Base-by-base conservation (phyloP, 495 filamentous ascomycete species). In the Neurospora tetraspora region DNA sequence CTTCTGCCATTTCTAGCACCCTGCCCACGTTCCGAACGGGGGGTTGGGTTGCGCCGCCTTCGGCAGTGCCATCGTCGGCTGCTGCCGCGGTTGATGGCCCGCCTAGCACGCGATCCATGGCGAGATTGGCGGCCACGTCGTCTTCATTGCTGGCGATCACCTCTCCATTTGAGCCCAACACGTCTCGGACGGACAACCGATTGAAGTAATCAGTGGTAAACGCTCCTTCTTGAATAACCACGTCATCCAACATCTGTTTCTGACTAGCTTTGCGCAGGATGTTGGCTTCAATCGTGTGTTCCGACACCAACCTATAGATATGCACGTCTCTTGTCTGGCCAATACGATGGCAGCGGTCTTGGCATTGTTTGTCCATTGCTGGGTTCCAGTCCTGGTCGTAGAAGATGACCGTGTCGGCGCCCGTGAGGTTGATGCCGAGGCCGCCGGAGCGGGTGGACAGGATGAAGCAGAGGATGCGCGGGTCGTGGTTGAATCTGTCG, bases 301-400 rank as follows among this genome's bases (percentile, higher is more conserved):
- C 96, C 27, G 91, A 94, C 37, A 99, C 95, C 47, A 99, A 91
- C 8, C 96, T 92, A 82, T 98, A 99, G 77, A 99, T 98, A 78
- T 98, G 95, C 45, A 99, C 96, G 78, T 99, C 96, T 37, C 96
- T 90, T 1, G 96, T 98, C 81, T 99, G 96, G 4, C 96, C 96
- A 77, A 99, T 99, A 70, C 96, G 94, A 80, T 99, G 96, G 75
- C 93, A 95, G 74, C 96, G 91, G 79, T 99, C 96, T 82, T 98
- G 96, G 79, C 96, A 99, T 81, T 99, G 96, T 78, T 97, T 97
- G 81, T 99, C 96, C 96, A 99, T 99, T 12, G 96, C 96, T 0
- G 96, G 96, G 76, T 99, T 99, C 96, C 96, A 99, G 82, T 99
- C 96, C 59, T 97, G 88, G 80, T 99, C 96, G 82, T 99, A 99